Conservation (phyloP, 441 rosid genomes). For the Erysimum cheiri region DNA sequence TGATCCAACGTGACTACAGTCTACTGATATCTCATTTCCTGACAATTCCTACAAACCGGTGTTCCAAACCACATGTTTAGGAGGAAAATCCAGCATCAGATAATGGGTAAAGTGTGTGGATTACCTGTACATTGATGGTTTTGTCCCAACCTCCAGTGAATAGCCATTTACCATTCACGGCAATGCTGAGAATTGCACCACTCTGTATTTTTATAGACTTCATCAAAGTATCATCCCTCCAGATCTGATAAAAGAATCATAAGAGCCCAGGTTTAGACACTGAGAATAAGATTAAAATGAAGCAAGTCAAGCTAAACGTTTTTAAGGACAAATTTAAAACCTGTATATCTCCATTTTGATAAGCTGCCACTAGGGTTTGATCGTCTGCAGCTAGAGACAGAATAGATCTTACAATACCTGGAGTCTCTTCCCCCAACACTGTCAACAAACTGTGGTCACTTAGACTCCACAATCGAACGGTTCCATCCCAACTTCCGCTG, state of each 20-base stretch:
- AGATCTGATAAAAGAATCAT: constrained; percentile 53
- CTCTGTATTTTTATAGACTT: constrained; percentile 60
- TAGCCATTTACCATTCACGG: constrained; percentile 63
- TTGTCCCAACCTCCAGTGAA: constrained; percentile 92
- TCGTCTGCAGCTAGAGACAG: constrained; percentile 59
- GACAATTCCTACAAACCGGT: constrained; percentile 64
- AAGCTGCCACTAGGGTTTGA: constrained; percentile 64
- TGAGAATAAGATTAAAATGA: constrained; percentile 17
- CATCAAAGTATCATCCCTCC: constrained; percentile 71
- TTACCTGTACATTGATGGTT: constrained; percentile 69
- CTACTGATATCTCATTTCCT: constrained; percentile 68
- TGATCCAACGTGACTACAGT: constrained; percentile 63
- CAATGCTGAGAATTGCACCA: constrained; percentile 68
- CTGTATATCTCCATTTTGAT: constrained; percentile 83
- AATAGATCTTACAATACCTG: constrained; percentile 61
- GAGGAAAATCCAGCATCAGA: not conserved
- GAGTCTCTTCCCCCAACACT: constrained; percentile 67
- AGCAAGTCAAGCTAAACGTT: constrained; percentile 17
- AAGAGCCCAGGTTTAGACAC: constrained; percentile 19
- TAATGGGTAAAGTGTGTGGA: not conserved
- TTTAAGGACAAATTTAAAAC: constrained; percentile 40
- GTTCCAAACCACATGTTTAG: not conserved
- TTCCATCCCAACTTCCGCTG: constrained; percentile 98
- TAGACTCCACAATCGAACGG: constrained; percentile 81
- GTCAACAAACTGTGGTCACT: constrained; percentile 80